phyloP scores from a whole-genome alignment of 176 grass and related monocot species.

The Phoenix dactylifera region DNA sequence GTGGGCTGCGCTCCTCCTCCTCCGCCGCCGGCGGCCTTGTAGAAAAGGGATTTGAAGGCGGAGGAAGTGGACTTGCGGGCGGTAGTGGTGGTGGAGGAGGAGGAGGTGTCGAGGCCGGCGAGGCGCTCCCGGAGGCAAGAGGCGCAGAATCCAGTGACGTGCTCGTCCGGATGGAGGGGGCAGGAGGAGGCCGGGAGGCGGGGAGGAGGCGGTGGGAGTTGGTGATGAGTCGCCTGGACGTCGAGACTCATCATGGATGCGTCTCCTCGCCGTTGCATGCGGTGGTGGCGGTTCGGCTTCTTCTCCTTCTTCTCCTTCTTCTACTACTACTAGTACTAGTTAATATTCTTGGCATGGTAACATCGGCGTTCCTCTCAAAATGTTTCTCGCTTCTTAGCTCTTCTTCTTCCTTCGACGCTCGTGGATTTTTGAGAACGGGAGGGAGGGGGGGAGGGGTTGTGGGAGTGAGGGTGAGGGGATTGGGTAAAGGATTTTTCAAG shows the following conservation, averaged over 20 bases:
- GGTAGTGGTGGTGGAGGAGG: slow-evolving; percentile 31
- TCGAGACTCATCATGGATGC: slow-evolving; percentile 1
- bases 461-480: too few relatives aligned
- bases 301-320: too few relatives aligned
- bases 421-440: too few relatives aligned
- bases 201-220: slow-evolving; percentile 33
- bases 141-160: slow-evolving; percentile 78
- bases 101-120: slow-evolving; percentile 60
- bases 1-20: slow-evolving; percentile 17
- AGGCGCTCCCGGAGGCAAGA: slow-evolving; percentile 93
- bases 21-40: slow-evolving; percentile 31
- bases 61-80: slow-evolving; percentile 70
- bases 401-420: too few relatives aligned
- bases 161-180: slow-evolving; percentile 81
- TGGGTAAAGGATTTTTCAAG: too few relatives aligned
- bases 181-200: slow-evolving; percentile 46
- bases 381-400: too few relatives aligned
- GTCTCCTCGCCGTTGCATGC: too few relatives aligned
- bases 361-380: not conserved
- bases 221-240: slow-evolving; percentile 20
- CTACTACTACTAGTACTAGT: not conserved
- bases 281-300: too few relatives aligned
- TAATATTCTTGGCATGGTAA: slow-evolving; percentile 4
- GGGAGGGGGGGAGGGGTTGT: too few relatives aligned
- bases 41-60: slow-evolving; percentile 67